Percentiles rank a stretch among this genome's conserved stretches.
Evolutionary conservation across 176 grass and related monocot genomes (phyloP).

Genomic region (Oryza punctata): DNA sequence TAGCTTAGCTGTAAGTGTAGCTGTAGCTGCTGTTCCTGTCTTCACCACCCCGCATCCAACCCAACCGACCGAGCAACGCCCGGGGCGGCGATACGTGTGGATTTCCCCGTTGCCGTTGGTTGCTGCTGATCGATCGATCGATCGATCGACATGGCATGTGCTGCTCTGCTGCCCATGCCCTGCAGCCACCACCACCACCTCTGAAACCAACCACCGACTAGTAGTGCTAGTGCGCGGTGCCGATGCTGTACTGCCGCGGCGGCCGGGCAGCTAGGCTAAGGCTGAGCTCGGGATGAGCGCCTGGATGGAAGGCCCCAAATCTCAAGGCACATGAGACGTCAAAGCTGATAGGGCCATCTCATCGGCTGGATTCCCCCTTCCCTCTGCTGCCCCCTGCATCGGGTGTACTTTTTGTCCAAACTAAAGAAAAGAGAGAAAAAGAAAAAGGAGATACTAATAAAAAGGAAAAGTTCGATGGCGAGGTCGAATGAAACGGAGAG

Average conservation of each 20-base stretch:
- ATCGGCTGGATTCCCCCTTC: neutral
- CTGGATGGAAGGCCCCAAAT: neutral
- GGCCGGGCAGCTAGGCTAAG: too few species aligned
- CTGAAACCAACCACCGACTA: conserved; percentile 10
- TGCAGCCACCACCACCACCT: too few species aligned
- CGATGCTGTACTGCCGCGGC: too few species aligned
- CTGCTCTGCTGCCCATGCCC: neutral
- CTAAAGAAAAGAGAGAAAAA: neutral
- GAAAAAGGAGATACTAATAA: neutral
- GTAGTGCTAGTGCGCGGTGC: too few species aligned
- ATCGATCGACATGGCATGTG: conserved; percentile 2
- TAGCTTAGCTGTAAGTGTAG: too few species aligned
- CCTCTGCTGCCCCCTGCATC: neutral
- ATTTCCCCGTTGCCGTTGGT: too few species aligned
- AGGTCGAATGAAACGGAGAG: too few species aligned
- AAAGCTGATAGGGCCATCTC: conserved; percentile 15
- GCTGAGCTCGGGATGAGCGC: too few species aligned
- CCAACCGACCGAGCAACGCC: too few species aligned
- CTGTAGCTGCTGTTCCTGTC: too few species aligned
- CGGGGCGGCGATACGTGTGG: neutral
- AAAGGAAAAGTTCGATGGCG: neutral
- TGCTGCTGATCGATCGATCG: too few species aligned
- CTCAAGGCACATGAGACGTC: conserved; percentile 19
- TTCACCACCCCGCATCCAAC: too few species aligned
- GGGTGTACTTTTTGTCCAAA: neutral